Conservation (phyloP, 495 filamentous ascomycete genomes). For the Penicillium cinerascens region DNA sequence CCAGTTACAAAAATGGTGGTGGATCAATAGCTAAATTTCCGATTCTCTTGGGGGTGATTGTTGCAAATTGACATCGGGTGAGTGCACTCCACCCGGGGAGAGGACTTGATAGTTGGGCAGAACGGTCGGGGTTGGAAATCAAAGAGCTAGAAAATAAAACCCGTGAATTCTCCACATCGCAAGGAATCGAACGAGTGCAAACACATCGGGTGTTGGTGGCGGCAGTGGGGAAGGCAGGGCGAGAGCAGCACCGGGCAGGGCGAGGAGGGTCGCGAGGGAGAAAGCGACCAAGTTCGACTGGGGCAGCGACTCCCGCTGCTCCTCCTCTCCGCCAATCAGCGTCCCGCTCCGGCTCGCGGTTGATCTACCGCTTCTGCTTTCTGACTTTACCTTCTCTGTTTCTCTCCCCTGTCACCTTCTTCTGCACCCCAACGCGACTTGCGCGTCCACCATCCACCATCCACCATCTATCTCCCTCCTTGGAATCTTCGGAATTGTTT, state of each 20-base stretch:
- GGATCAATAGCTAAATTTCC: background rate
- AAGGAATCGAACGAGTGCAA: conserved; percentile 47
- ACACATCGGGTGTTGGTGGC: conserved; percentile 22
- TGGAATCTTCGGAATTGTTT: background rate
- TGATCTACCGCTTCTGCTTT: conserved; percentile 42
- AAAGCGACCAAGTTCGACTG: conserved; percentile 7
- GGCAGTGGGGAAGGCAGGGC: conserved; percentile 13
- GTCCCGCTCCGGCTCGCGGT: conserved; percentile 26
- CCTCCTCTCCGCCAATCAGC: conserved; percentile 47
- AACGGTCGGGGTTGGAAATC: background rate
- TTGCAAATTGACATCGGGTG: background rate
- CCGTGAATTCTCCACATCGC: conserved; percentile 11
- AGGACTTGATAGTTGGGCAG: conserved; percentile 16
- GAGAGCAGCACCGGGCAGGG: conserved; percentile 13
- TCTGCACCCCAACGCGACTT: conserved; percentile 7
- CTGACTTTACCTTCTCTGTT: conserved; percentile 26
- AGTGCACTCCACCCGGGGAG: background rate
- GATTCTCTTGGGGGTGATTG: background rate
- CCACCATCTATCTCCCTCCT: background rate
- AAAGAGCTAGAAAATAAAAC: background rate
- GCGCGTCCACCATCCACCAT: conserved; percentile 2
- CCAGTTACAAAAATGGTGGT: conserved; percentile 8
- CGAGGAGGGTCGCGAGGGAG: conserved; percentile 7
- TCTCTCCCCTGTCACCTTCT: conserved; percentile 21
- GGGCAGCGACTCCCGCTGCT: conserved; percentile 35